Base-by-base conservation (phyloP, 106 monocot species). In the Acorus gramineus region DNA sequence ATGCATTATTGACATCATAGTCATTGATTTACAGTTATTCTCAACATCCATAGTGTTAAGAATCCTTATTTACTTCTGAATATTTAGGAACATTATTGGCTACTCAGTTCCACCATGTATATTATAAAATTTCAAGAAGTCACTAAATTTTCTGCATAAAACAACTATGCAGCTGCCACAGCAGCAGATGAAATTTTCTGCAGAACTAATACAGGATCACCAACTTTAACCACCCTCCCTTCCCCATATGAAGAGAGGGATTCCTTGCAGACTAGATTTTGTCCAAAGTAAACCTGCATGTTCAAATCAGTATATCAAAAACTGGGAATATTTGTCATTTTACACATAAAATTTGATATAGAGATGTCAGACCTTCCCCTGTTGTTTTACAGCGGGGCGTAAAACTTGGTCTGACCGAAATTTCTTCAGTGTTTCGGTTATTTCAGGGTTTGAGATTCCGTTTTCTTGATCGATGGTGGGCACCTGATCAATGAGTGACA, bases 391-490 rank as follows among this genome's bases (percentile, higher is more conserved):
- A 5, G 51, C 73, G 43, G 80, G 68, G n/a, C 87, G 73, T 58
- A 96, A 57, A 43, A 63, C 74, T 60, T 64, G 66, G 56, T 82
- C 90, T 14, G 90, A 87, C 13, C 90, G 75, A 6, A 90, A 74
- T 54, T 85, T 90, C 68, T 14, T 57, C 7, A 96, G 79, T 61
- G 87, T 85, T 70, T 85, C 77, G 9, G 82, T 96, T 12, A 91
- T 90, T 65, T 96, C 96, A 11, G 14, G 42, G 12, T 82, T 82
- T 54, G 53, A 46, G 58, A 62, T 64, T 52, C 85, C 90, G 74
- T 47, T 85, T 49, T 96, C 87, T 74, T 91, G 90, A 66, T 91
- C 73, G 52, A 96, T 91, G 2, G 84, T 85, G 3, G 87, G 85
- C 56, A 96, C 67, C 96, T 96, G 63, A 64, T 68, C 44, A 69